These are phyloP conservation scores for Aspergillus flavus DNA, from an alignment of 2,329 filamentous ascomycete species.

Conservation along the genomic window DNA sequence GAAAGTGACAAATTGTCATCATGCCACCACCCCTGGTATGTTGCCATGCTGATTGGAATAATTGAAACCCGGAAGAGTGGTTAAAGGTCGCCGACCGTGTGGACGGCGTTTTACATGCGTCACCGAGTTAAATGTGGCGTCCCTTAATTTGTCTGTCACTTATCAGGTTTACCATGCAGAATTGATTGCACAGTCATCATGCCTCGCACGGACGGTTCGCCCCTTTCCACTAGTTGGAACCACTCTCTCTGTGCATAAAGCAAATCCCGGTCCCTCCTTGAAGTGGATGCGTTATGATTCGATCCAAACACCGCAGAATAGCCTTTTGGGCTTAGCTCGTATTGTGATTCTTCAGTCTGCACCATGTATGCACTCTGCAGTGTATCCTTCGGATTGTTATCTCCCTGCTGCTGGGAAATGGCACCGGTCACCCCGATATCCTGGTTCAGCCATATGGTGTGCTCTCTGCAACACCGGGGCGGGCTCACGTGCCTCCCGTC, in stretches of 20 bases:
- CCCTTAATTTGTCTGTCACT: neutral
- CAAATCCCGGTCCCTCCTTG: neutral
- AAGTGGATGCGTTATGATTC: neutral
- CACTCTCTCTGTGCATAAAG: neutral
- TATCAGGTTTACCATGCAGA: neutral
- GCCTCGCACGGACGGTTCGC: neutral
- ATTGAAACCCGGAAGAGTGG: slow-evolving; percentile 1
- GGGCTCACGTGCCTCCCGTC: neutral
- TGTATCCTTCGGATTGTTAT: neutral
- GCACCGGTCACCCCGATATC: too few species aligned
- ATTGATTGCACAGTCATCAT: neutral
- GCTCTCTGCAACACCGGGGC: neutral
- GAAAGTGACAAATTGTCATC: neutral
- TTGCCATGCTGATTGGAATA: neutral
- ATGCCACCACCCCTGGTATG: neutral
- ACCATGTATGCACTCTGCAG: neutral
- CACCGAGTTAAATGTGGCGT: slow-evolving; percentile 1
- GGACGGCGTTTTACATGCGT: slow-evolving; percentile 1
- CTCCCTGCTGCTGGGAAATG: neutral
- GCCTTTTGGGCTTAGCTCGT: neutral
- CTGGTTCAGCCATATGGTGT: neutral
- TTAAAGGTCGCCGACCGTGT: slow-evolving; percentile 2
- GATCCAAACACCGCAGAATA: neutral
- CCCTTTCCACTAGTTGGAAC: neutral
- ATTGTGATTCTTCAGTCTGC: neutral